These are phyloP conservation scores for Ligustrum vulgare DNA, from an alignment of 257 asterid species.

Conservation along the genomic window DNA sequence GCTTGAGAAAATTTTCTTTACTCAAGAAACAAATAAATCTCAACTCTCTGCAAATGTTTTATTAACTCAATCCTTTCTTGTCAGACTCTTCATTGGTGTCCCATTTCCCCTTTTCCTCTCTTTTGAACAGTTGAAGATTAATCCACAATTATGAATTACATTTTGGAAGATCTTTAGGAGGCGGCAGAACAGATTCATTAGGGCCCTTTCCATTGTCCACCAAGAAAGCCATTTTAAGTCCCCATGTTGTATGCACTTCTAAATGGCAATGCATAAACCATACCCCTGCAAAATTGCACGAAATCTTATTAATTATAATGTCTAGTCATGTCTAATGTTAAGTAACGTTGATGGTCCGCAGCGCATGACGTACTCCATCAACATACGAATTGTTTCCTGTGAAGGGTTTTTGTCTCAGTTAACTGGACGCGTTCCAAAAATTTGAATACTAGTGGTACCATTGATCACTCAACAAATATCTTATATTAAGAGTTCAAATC, in stretches of 20 bases:
- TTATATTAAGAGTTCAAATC: no score
- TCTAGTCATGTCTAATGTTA: neutral
- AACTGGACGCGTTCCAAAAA: no score
- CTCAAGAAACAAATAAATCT: slow-evolving; percentile 34
- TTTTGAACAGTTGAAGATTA: slow-evolving; percentile 10
- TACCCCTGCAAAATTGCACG: slow-evolving; percentile 44
- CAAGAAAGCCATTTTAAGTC: slow-evolving; percentile 78
- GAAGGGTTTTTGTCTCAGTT: no score
- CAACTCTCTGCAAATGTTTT: neutral
- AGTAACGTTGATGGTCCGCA: no score
- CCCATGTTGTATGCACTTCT: slow-evolving; percentile 94
- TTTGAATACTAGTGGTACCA: no score
- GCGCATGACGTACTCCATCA: no score
- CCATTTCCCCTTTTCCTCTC: neutral
- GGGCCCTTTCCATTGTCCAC: slow-evolving; percentile 85
- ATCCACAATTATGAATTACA: slow-evolving; percentile 33
- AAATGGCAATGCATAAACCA: slow-evolving; percentile 96
- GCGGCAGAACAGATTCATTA: slow-evolving; percentile 62
- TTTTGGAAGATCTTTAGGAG: slow-evolving; percentile 77
- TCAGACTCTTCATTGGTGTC: neutral
- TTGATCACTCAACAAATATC: no score
- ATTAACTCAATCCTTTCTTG: neutral
- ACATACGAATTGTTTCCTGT: no score
- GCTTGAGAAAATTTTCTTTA: slow-evolving; percentile 28
- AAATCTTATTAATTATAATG: neutral